phyloP scores from a whole-genome alignment of 306 rosid genomes.

The Glycine soja region DNA sequence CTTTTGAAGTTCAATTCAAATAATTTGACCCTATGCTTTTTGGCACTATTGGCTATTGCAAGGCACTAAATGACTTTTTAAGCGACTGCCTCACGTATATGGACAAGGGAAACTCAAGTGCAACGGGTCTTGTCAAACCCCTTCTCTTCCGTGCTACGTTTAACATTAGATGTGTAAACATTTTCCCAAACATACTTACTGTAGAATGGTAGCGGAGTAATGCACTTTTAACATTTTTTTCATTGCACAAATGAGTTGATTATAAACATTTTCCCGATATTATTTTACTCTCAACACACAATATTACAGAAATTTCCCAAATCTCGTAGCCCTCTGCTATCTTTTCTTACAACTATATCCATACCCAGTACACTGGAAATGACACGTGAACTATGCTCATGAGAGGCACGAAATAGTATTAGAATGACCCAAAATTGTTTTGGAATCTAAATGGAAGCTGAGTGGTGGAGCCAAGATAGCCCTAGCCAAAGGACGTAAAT shows the following conservation, averaged over 20 bases:
- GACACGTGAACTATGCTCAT: neutral
- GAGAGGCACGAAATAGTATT: neutral
- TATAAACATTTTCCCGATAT: no score
- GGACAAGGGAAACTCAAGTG: neutral
- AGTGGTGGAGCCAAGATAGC: neutral
- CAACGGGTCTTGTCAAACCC: neutral
- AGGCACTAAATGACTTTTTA: neutral
- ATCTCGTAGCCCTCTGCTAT: no score
- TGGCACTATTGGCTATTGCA: no score
- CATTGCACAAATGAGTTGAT: no score
- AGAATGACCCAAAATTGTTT: neutral
- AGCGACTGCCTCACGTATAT: constrained; percentile 38
- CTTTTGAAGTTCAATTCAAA: neutral
- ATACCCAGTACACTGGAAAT: neutral
- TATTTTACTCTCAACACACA: no score
- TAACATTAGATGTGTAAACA: no score
- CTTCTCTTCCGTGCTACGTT: no score
- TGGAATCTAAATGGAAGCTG: neutral
- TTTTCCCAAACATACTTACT: no score
- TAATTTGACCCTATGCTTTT: constrained; percentile 29
- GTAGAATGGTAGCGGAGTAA: no score
- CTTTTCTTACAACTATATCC: no score
- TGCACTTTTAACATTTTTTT: no score
- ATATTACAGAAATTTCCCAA: no score
- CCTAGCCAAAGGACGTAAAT: neutral